A percentile compares a stretch with the other conserved stretches of the same genome.
phyloP scores from a whole-genome alignment of 805 yeast species.

The Candida dajiaensis region DNA sequence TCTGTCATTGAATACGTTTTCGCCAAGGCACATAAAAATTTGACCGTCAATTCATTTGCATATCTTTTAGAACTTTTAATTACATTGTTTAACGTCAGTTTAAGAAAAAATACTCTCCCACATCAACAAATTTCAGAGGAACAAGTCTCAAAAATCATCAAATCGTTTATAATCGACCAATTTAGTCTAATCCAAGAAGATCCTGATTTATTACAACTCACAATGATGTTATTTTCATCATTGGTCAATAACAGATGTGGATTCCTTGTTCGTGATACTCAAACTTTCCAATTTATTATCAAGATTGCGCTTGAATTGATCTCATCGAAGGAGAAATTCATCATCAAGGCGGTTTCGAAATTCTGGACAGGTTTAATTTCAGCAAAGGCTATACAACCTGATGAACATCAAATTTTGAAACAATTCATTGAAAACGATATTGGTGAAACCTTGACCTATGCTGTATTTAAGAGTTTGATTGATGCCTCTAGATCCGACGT shows the following conservation, averaged over 20 bases:
- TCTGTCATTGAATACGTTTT: conserved; percentile 36
- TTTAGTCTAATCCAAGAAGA: conserved; percentile 35
- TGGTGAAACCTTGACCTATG: conserved; percentile 28
- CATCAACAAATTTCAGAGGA: conserved; percentile 7
- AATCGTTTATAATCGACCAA: conserved; percentile 13
- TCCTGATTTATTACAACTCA: conserved; percentile 52
- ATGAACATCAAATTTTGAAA: conserved; percentile 33
- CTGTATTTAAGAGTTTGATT: conserved; percentile 38
- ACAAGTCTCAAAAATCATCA: conserved; percentile 13
- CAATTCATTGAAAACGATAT: conserved; percentile 25
- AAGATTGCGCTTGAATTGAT: conserved; percentile 26
- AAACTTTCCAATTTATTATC: conserved; percentile 22
- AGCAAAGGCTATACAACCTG: conserved; percentile 39
- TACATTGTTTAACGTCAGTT: conserved; percentile 15
- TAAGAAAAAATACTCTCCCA: conserved; percentile 1
- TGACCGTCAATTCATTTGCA: conserved; percentile 3
- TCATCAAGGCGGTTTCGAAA: conserved; percentile 42
- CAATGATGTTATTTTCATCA: conserved; percentile 45
- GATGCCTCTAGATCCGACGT: conserved; percentile 52
- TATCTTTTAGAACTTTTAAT: conserved; percentile 15
- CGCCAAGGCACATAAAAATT: conserved; percentile 21
- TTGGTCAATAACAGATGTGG: conserved; percentile 45
- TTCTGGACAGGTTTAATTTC: conserved; percentile 47
- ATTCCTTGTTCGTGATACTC: conserved; percentile 33
- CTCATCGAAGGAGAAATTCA: conserved; percentile 41